These are phyloP conservation scores for Neurospora sp. DNA, from an alignment of 2,329 filamentous ascomycete species.

Conservation along the genomic window DNA sequence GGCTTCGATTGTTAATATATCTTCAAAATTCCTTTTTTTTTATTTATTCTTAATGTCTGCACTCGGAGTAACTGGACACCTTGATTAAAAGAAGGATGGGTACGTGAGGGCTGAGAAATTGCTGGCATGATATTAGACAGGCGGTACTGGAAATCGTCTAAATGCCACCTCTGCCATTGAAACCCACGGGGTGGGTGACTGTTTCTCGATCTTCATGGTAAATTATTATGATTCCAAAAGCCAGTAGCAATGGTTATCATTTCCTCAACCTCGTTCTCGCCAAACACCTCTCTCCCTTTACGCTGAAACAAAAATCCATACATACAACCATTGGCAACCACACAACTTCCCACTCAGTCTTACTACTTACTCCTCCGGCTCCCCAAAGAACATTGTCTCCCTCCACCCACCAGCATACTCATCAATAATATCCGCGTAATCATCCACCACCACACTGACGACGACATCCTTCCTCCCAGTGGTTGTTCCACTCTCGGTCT, in stretches of 20 bases:
- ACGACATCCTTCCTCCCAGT: background rate
- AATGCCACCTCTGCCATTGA: background rate
- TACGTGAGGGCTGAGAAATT: background rate
- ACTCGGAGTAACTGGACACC: background rate
- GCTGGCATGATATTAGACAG: background rate
- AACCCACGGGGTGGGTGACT: background rate
- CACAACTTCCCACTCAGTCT: background rate
- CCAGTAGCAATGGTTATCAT: background rate
- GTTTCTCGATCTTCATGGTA: background rate
- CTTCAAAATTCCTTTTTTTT: background rate
- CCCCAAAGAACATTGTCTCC: background rate
- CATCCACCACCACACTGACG: background rate
- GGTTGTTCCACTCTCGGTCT: background rate
- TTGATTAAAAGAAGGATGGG: background rate
- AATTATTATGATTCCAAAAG: too few species aligned
- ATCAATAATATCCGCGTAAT: background rate
- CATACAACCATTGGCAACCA: background rate
- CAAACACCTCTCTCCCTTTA: background rate
- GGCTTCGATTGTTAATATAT: background rate
- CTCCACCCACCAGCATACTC: background rate
- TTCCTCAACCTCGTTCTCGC: background rate
- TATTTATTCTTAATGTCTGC: background rate
- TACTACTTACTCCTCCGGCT: background rate
- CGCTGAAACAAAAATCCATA: background rate
- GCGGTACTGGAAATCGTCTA: background rate